A percentile compares a stretch with the other conserved stretches of the same genome.
phyloP scores from a whole-genome alignment of 164 flowering plant species.

The Hamamelis virginiana region DNA sequence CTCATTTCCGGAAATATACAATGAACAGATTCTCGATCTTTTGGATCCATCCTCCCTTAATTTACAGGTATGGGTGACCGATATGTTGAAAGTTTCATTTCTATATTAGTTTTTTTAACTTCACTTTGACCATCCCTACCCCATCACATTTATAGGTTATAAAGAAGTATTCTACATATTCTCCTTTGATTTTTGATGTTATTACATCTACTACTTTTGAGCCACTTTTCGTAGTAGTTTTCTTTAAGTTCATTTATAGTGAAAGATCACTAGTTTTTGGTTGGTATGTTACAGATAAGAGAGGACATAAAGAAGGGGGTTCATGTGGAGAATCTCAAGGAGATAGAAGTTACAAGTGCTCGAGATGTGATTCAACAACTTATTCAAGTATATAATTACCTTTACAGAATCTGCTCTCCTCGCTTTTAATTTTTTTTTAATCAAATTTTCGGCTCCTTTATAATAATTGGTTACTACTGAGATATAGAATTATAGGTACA shows the following conservation, averaged over 20 bases:
- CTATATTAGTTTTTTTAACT: background rate
- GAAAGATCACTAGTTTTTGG: background rate
- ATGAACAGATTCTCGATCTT: slow-evolving; percentile 97
- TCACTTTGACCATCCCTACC: background rate
- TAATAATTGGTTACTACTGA: no score
- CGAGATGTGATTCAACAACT: slow-evolving; percentile 93
- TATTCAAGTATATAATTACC: slow-evolving; percentile 52
- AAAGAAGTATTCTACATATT: no score
- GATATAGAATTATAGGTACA: no score
- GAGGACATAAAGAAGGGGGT: slow-evolving; percentile 92
- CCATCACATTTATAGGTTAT: no score
- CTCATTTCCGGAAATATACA: slow-evolving; percentile 94
- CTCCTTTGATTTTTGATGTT: no score
- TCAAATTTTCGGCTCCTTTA: background rate
- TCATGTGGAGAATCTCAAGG: slow-evolving; percentile 83
- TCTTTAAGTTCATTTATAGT: background rate
- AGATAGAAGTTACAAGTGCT: slow-evolving; percentile 83
- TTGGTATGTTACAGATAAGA: slow-evolving; percentile 51
- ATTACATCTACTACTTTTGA: no score
- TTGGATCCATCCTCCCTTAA: slow-evolving; percentile 82
- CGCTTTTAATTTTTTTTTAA: background rate
- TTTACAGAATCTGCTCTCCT: background rate
- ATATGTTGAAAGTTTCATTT: background rate
- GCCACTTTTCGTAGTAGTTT: no score
- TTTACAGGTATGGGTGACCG: slow-evolving; percentile 59